Evolutionary conservation across 2,329 filamentous ascomycete species (phyloP).

Genomic region (Pleomassaria siparia): DNA sequence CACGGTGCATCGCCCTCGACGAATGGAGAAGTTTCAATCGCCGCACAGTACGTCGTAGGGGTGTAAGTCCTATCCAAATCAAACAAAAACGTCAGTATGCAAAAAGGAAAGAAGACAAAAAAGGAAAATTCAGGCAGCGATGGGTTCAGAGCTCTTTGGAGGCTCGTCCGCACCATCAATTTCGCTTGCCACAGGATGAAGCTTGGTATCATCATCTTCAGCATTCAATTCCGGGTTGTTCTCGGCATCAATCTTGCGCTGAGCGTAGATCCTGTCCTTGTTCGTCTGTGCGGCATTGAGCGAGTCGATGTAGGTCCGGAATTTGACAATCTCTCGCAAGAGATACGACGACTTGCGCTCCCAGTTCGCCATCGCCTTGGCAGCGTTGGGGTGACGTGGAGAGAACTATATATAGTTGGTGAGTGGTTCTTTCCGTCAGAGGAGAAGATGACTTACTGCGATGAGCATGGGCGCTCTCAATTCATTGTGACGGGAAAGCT

Average conservation of each 20-base stretch:
- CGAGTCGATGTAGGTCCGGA: slow-evolving; percentile 89
- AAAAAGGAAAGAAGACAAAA: slow-evolving; percentile 12
- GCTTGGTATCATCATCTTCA: slow-evolving; percentile 13
- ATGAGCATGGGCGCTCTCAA: slow-evolving; percentile 83
- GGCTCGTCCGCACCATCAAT: slow-evolving; percentile 38
- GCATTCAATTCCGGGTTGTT: slow-evolving; percentile 14
- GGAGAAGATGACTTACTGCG: slow-evolving; percentile 55
- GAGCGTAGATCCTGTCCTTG: slow-evolving; percentile 69
- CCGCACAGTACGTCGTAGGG: slow-evolving; percentile 38
- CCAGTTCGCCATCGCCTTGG: slow-evolving; percentile 93
- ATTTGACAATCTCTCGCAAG: slow-evolving; percentile 92
- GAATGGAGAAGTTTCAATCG: slow-evolving; percentile 40
- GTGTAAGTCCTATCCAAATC: slow-evolving; percentile 32
- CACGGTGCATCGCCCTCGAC: slow-evolving; percentile 26
- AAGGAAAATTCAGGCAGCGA: slow-evolving; percentile 19
- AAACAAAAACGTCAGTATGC: slow-evolving; percentile 17
- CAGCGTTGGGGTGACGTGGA: slow-evolving; percentile 75
- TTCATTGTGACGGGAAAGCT: slow-evolving; percentile 84
- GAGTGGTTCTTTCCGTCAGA: background rate
- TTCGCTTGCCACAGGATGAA: slow-evolving; percentile 18
- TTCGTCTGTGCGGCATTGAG: slow-evolving; percentile 69
- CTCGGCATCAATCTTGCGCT: slow-evolving; percentile 33
- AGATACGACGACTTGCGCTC: slow-evolving; percentile 93
- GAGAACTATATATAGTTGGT: slow-evolving; percentile 62
- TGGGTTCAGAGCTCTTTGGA: slow-evolving; percentile 26